Percentiles rank a stretch among this genome's conserved stretches.
Conservation (phyloP, 495 filamentous ascomycete species). For the Penicillium goetzii region DNA sequence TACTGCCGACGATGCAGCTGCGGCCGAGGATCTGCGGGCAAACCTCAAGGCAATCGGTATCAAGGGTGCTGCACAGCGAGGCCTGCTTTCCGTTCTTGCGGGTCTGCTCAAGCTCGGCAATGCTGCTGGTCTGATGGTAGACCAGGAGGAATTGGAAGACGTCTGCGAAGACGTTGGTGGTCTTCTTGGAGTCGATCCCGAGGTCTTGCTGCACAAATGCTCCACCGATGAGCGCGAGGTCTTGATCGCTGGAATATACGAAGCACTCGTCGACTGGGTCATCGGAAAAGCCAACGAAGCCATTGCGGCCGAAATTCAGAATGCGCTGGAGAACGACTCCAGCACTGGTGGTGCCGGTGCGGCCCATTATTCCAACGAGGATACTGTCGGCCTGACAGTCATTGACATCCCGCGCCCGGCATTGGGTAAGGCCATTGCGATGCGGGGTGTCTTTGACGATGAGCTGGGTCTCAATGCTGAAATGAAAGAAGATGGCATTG, state of each 20-base stretch:
- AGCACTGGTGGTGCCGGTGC: slow-evolving; percentile 56
- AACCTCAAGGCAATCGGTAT: slow-evolving; percentile 89
- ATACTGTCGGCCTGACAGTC: slow-evolving; percentile 87
- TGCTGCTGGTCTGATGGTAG: slow-evolving; percentile 80
- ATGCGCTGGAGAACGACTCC: slow-evolving; percentile 66
- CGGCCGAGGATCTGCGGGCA: slow-evolving; percentile 87
- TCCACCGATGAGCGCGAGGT: slow-evolving; percentile 81
- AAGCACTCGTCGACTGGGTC: slow-evolving; percentile 94
- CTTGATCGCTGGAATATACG: slow-evolving; percentile 85
- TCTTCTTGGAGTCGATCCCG: slow-evolving; percentile 83
- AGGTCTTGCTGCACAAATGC: slow-evolving; percentile 76
- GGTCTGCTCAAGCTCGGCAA: slow-evolving; percentile 91
- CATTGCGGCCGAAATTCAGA: slow-evolving; percentile 73
- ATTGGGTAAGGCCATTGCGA: slow-evolving; percentile 80
- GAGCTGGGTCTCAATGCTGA: slow-evolving; percentile 89
- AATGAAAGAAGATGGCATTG: slow-evolving; percentile 93
- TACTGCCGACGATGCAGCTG: slow-evolving; percentile 88
- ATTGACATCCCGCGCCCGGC: slow-evolving; percentile 81
- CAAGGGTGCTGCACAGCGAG: slow-evolving; percentile 78
- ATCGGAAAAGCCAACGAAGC: slow-evolving; percentile 87
- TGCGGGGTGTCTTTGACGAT: slow-evolving; percentile 92
- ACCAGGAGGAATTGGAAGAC: slow-evolving; percentile 82
- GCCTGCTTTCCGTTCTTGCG: slow-evolving; percentile 80
- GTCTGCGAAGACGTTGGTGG: slow-evolving; percentile 89
- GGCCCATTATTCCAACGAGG: slow-evolving; percentile 64